A percentile compares a stretch with the other conserved stretches of the same genome.
phyloP scores from a whole-genome alignment of 768 basidiomycete genomes.

The Naematelia encephala region DNA sequence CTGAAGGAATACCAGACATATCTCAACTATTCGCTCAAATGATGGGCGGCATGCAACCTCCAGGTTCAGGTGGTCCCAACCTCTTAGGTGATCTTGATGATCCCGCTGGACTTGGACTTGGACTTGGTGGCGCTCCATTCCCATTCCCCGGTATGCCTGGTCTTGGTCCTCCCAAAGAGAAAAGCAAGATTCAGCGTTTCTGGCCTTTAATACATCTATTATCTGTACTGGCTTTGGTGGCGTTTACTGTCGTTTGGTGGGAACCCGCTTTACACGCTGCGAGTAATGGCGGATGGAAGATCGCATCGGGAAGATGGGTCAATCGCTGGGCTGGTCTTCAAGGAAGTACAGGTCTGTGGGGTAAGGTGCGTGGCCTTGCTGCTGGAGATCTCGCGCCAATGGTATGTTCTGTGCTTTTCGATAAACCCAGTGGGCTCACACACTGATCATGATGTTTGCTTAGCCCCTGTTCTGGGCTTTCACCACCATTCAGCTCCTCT shows the following conservation, averaged over 20 bases:
- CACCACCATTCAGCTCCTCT: slow-evolving; percentile 47
- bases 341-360: not conserved
- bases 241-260: slow-evolving; percentile 46
- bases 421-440: too few species aligned
- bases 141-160: not conserved
- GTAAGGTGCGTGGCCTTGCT: not conserved
- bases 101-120: slow-evolving; percentile 30
- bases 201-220: slow-evolving; percentile 47
- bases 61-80: slow-evolving; percentile 12
- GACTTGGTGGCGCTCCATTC: not conserved
- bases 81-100: slow-evolving; percentile 40
- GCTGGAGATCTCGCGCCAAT: not conserved
- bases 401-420: not conserved
- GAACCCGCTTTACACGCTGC: slow-evolving; percentile 37
- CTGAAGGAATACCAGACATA: slow-evolving; percentile 34
- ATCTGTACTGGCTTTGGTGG: slow-evolving; percentile 30
- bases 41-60: slow-evolving; percentile 26
- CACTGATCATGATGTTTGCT: too few species aligned
- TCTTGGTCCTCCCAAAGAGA: slow-evolving; percentile 1
- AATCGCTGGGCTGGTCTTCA: slow-evolving; percentile 14
- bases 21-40: slow-evolving; percentile 29
- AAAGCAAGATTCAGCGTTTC: slow-evolving; percentile 26
- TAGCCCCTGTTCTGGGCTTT: slow-evolving; percentile 53
- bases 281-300: slow-evolving; percentile 4
- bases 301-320: slow-evolving; percentile 10